phyloP scores from a whole-genome alignment of 2,329 filamentous ascomycete species.

The Apiospora rasikravindrae region DNA sequence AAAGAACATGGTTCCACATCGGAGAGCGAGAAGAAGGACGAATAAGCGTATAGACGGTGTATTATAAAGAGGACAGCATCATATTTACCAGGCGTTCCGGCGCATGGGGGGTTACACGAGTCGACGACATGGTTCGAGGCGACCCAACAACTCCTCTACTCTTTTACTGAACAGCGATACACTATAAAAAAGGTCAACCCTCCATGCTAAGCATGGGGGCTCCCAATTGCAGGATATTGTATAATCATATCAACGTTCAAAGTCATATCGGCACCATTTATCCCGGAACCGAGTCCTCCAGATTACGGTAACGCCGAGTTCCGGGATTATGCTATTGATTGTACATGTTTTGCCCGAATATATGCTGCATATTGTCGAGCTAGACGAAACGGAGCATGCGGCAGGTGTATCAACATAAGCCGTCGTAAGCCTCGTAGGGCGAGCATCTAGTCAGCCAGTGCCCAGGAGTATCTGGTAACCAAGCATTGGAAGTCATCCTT shows the following conservation, averaged over 20 bases:
- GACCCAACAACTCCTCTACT: slow-evolving; percentile 16
- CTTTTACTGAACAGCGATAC: slow-evolving; percentile 13
- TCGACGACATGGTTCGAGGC: slow-evolving; percentile 15
- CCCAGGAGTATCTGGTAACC: not conserved
- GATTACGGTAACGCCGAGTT: not conserved
- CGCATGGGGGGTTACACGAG: not conserved
- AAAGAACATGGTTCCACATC: slow-evolving; percentile 51
- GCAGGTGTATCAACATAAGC: not conserved
- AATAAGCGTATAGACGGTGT: slow-evolving; percentile 23
- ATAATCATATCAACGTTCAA: too few relatives aligned
- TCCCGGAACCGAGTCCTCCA: not conserved
- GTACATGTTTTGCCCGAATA: not conserved
- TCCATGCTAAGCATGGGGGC: not conserved
- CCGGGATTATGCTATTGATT: not conserved
- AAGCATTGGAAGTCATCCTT: not conserved
- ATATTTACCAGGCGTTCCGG: slow-evolving; percentile 15
- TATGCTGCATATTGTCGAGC: not conserved
- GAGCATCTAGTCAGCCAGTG: not conserved
- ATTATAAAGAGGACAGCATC: slow-evolving; percentile 15
- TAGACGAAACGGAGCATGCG: not conserved
- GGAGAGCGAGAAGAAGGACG: slow-evolving; percentile 42
- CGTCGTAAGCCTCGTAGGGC: not conserved
- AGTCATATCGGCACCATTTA: not conserved
- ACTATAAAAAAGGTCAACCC: not conserved
- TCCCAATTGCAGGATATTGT: too few relatives aligned